Base-by-base conservation (phyloP, 371 early-diverging fungal species). In the Fennellomyces sp. region DNA sequence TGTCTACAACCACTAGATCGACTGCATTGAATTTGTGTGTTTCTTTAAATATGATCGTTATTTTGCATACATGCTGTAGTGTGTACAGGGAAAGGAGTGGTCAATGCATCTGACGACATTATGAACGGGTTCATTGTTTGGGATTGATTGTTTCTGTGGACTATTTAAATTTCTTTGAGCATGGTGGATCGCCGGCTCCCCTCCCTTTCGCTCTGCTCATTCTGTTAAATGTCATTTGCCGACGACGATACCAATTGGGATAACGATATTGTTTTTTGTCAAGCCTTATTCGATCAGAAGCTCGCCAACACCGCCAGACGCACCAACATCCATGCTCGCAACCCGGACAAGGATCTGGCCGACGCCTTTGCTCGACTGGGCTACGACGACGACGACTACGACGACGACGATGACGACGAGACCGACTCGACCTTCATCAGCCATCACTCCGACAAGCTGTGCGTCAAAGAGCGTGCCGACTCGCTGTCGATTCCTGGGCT, bases 311-410 rank as follows among this genome's bases (percentile, higher is more conserved):
- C 28, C n/a, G n/a, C n/a, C 19, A 45, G 7, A 6, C 45, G 21
- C n/a, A 21, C 23, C 45, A 45, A 45, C 45, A 45, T 45, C n/a
- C 21, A 45, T 45, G 45, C 54, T 11, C 36, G 55, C 3, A 60
- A 65, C 28, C 66, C 72, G 7, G 70, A 70, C 25, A 70, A 69
- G 56, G 70, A 69, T 19, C 28, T 73, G 10, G 56, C 28, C 2
- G 47, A 64, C 25, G 73, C 73, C 53, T 69, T 64, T 60, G 70
- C 69, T 8, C 41, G 64, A 29, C 28, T 57, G 4, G 36, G 33
- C n/a, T 12, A 25, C 1, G 35, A 52, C 23, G 42, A 63, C 12
- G 7, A 38, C 12, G 50, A 38, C 13, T 30, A 53, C 39, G 52
- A 52, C 3, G 35, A 52, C 11, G 60, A 72, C 25, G 67, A 66